These are phyloP conservation scores for Penicillium thymicola DNA, from an alignment of 2,329 filamentous ascomycete species.

Conservation along the genomic window DNA sequence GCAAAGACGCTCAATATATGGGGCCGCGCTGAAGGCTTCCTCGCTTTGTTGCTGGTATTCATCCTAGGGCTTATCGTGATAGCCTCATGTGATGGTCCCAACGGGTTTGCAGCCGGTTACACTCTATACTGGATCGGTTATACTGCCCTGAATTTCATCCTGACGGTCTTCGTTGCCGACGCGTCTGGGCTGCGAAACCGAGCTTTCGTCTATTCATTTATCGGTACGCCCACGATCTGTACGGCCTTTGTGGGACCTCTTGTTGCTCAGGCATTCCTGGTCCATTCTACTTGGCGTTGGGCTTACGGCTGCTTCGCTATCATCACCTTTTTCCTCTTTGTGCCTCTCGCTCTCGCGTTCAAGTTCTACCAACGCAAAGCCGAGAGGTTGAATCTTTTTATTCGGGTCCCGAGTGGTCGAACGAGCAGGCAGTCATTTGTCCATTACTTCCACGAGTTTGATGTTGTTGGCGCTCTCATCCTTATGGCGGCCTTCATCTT, in stretches of 20 bases:
- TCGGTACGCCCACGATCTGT: neutral
- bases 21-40: neutral
- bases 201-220: neutral
- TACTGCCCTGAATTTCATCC: neutral
- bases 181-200: neutral
- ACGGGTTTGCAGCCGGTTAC: neutral
- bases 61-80: neutral
- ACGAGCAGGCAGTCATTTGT: neutral
- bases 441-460: neutral
- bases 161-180: neutral
- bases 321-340: neutral
- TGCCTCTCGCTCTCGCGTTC: neutral
- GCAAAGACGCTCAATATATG: neutral
- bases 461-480: neutral
- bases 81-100: neutral
- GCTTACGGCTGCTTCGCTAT: neutral
- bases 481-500: neutral
- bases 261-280: neutral
- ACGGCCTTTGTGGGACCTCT: neutral
- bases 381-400: neutral
- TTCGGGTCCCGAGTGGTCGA: neutral
- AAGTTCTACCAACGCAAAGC: neutral
- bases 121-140: neutral
- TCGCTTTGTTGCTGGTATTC: neutral
- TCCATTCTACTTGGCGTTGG: neutral